Evolutionary conservation across 768 basidiomycete species (phyloP), one percentile per base, ranked within the genome.

Genomic region (Punctularia strigosozonata): DNA sequence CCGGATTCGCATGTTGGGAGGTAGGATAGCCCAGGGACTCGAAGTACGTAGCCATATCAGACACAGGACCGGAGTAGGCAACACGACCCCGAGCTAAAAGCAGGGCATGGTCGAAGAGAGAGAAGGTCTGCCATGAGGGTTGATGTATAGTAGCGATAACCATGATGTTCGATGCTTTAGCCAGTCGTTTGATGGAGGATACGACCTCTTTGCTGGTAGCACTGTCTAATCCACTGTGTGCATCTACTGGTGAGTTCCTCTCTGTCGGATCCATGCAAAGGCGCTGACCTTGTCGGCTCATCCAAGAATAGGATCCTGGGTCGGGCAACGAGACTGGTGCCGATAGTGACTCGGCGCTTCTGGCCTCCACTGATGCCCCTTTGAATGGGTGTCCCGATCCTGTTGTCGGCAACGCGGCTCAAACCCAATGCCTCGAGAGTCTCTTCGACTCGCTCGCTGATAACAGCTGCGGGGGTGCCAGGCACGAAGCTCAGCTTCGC

Each of bases 131-230:
- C 18, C 69, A 68, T 17, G 71, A 66, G 0, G 80, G 80, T 41
- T 82, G 79, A 46, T 84, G 80, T 38, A 84, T 77, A 4, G 75
- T 75, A 14, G 73, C 70, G 33, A 82, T 65, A 23, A 79, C 65
- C 24, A 77, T 68, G 37, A 75, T 71, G 18, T 64, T 63, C 43
- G 69, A 65, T 5, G 63, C 56, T 20, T 59, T 47, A 0, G 73
- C 67, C 7, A 77, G 53, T 13, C 56, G 54, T 14, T 61, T 60
- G 22, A 73, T 65, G 30, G 71, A 57, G 5, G 59, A 49, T 47
- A 69, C 57, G 5, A 69, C 68, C 41, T 64, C 62, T 1, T 61
- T 51, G 18, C 64, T 58, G 5, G 66, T 59, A 5, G 65, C 69
- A 36, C 72, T 68, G 48, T 72, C 73, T 6, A 75, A 57, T 13